These are phyloP conservation scores for Lactifluus pinguis DNA, from an alignment of 768 basidiomycete genomes.

Conservation along the genomic window DNA sequence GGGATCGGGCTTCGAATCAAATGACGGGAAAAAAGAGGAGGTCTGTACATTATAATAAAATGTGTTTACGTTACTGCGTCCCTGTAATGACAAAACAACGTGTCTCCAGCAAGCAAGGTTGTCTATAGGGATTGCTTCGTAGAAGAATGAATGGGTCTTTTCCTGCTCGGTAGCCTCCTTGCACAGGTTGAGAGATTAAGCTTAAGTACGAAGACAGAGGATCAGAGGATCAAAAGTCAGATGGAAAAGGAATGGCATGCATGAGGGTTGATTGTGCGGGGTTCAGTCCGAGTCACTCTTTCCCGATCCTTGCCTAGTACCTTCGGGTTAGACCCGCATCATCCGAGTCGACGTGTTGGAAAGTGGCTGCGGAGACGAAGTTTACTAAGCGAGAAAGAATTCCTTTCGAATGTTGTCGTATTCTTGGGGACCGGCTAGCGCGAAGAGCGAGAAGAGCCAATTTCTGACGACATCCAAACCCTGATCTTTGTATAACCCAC, in stretches of 20 bases:
- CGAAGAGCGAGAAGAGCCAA: conserved; percentile 6
- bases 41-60: no score
- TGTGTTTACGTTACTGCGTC: no score
- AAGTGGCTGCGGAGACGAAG: background rate
- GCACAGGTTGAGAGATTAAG: background rate
- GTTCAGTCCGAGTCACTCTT: background rate
- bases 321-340: background rate
- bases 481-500: conserved; percentile 10
- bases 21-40: no score
- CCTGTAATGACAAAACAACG: no score
- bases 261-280: background rate
- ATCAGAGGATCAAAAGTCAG: background rate
- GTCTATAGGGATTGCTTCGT: no score
- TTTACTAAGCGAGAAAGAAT: background rate
- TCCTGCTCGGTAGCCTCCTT: no score
- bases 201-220: background rate
- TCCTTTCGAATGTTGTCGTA: conserved; percentile 7
- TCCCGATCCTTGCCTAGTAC: background rate
- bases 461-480: conserved; percentile 1
- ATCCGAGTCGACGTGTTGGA: background rate
- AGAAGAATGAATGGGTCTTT: background rate
- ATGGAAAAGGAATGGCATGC: background rate
- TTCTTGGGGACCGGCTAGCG: background rate
- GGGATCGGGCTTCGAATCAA: no score
- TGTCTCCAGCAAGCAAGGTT: no score